These are phyloP conservation scores for Nidula microcarpa DNA, from an alignment of 768 basidiomycete species.

Conservation along the genomic window DNA sequence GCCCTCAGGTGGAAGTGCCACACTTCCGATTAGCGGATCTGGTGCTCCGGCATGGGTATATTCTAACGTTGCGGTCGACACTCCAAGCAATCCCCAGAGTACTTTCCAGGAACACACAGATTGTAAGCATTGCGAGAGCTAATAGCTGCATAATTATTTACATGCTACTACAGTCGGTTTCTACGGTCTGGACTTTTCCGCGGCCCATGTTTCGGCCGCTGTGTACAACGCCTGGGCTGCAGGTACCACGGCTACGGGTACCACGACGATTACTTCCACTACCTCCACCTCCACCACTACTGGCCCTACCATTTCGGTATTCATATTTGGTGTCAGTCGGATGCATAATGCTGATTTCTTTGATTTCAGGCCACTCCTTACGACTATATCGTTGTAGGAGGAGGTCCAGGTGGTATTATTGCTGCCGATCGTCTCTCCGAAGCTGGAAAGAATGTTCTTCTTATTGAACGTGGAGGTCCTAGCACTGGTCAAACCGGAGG, in stretches of 20 bases:
- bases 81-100: constrained; percentile 46
- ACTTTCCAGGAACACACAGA: constrained; percentile 57
- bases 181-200: constrained; percentile 47
- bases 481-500: constrained; percentile 59
- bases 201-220: constrained; percentile 40
- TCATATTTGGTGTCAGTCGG: background rate
- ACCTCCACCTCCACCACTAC: constrained; percentile 24
- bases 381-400: constrained; percentile 56
- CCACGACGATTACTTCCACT: constrained; percentile 9
- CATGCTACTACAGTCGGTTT: constrained; percentile 44
- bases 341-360: background rate
- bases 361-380: constrained; percentile 36
- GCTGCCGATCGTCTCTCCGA: constrained; percentile 57
- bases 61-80: constrained; percentile 39
- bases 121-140: constrained; percentile 30
- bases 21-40: constrained; percentile 26
- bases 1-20: constrained; percentile 27
- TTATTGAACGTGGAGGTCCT: constrained; percentile 64
- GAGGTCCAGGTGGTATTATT: constrained; percentile 57
- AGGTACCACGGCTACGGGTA: constrained; percentile 41
- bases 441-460: constrained; percentile 58
- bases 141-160: background rate
- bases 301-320: background rate
- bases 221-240: constrained; percentile 48
- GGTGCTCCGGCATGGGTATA: constrained; percentile 52